phyloP scores from a whole-genome alignment of 2,329 filamentous ascomycete genomes.

The Drechslerella dactyloides region DNA sequence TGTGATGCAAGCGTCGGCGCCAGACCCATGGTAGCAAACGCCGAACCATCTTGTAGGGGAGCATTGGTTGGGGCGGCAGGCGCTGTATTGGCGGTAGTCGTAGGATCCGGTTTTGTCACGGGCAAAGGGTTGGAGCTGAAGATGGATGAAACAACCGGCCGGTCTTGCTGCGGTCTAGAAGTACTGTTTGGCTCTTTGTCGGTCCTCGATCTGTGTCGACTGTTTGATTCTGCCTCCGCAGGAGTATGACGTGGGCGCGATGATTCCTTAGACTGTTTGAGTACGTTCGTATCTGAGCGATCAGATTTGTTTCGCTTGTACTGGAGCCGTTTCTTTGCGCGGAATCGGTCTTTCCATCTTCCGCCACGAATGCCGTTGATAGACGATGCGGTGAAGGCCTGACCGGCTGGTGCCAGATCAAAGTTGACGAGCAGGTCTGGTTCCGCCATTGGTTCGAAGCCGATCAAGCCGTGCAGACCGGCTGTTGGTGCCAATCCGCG shows the following conservation, averaged over 20 bases:
- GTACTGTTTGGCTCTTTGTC: slow-evolving; percentile 53
- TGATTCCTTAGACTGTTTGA: slow-evolving; percentile 38
- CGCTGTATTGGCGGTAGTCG: slow-evolving; percentile 63
- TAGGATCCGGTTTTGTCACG: slow-evolving; percentile 61
- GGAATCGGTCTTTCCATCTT: slow-evolving; percentile 87
- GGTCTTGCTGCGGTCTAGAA: slow-evolving; percentile 54
- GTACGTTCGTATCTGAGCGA: slow-evolving; percentile 54
- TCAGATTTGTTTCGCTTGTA: slow-evolving; percentile 62
- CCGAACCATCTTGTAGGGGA: slow-evolving; percentile 79
- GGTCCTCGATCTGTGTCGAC: slow-evolving; percentile 59
- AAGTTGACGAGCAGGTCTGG: slow-evolving; percentile 96
- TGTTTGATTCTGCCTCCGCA: slow-evolving; percentile 54
- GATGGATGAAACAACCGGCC: slow-evolving; percentile 76
- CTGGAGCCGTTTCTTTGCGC: slow-evolving; percentile 73
- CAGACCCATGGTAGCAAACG: slow-evolving; percentile 84
- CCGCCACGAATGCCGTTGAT: slow-evolving; percentile 74
- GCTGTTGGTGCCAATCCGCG: background rate
- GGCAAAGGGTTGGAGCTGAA: slow-evolving; percentile 87
- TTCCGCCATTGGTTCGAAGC: slow-evolving; percentile 73
- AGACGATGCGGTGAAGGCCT: slow-evolving; percentile 67
- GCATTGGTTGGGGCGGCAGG: slow-evolving; percentile 82
- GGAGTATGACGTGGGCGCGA: slow-evolving; percentile 24
- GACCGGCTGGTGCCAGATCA: slow-evolving; percentile 70
- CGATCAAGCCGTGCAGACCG: background rate
- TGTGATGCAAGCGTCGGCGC: slow-evolving; percentile 81